These are phyloP conservation scores for Ottelia alismoides DNA, from an alignment of 106 monocot species.

Conservation along the genomic window DNA sequence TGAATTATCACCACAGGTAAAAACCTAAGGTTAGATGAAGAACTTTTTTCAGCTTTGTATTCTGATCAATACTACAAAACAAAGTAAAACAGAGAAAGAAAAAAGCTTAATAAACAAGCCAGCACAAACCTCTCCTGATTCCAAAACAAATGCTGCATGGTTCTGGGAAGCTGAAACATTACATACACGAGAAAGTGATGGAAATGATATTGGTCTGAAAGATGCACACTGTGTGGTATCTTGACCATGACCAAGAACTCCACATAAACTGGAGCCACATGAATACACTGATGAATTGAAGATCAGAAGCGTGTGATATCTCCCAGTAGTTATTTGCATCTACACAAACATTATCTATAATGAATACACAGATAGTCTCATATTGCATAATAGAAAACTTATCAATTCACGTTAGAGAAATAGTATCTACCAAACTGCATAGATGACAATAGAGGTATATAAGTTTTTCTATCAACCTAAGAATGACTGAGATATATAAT, in stretches of 20 bases:
- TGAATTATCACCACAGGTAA: slow-evolving; percentile 97
- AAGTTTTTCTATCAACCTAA: too few relatives aligned
- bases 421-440: too few relatives aligned
- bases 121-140: slow-evolving; percentile 84
- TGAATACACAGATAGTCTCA: too few relatives aligned
- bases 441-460: too few relatives aligned
- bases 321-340: slow-evolving; percentile 90
- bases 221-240: slow-evolving; percentile 73
- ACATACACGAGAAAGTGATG: slow-evolving; percentile 48
- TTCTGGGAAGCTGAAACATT: slow-evolving; percentile 87
- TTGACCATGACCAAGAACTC: slow-evolving; percentile 96
- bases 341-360: slow-evolving; percentile 27
- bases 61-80: neutral
- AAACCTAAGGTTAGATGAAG: slow-evolving; percentile 32
- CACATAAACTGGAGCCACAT: slow-evolving; percentile 97
- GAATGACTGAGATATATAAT: too few relatives aligned
- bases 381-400: too few relatives aligned
- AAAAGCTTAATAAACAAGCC: neutral
- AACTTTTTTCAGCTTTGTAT: neutral
- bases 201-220: slow-evolving; percentile 63
- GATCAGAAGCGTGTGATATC: slow-evolving; percentile 84
- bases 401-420: too few relatives aligned
- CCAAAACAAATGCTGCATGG: slow-evolving; percentile 90
- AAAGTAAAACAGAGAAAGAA: neutral
- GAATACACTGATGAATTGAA: slow-evolving; percentile 78